Conservation (phyloP, 352 stramenopile genomes). For the Globisporangium splendens region DNA sequence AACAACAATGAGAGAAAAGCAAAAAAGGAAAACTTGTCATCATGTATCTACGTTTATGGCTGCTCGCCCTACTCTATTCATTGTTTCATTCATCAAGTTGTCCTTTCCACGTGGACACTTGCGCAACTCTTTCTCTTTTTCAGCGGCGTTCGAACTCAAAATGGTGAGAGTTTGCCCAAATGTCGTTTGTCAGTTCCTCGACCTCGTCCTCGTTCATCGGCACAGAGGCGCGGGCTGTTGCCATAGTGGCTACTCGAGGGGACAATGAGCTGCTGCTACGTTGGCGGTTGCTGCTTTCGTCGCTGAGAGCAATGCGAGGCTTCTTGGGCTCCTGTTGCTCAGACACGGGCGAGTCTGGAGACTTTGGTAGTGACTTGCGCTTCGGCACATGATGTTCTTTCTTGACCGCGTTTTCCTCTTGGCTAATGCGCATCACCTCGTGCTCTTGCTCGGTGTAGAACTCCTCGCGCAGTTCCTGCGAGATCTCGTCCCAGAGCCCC, state of each 20-base stretch:
- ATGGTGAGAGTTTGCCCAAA: constrained; percentile 78
- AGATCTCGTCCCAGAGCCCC: constrained; percentile 60
- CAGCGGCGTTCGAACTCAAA: constrained; percentile 57
- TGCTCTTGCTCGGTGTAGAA: constrained; percentile 21
- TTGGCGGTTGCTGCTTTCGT: constrained; percentile 23
- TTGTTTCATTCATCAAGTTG: background rate
- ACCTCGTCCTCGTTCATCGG: constrained; percentile 44
- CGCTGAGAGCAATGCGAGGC: constrained; percentile 12
- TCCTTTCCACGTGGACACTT: background rate
- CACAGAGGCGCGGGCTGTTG: background rate
- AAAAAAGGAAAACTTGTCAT: too few relatives aligned
- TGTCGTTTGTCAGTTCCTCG: constrained; percentile 69
- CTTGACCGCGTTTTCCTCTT: constrained; percentile 17
- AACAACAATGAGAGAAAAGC: background rate
- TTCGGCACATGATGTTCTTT: constrained; percentile 10
- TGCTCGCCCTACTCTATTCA: background rate
- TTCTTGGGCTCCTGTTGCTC: constrained; percentile 7
- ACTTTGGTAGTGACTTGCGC: constrained; percentile 19
- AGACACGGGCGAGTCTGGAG: background rate
- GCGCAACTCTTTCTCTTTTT: constrained; percentile 1
- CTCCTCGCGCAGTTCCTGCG: constrained; percentile 33
- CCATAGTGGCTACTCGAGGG: background rate
- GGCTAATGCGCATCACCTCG: constrained; percentile 20
- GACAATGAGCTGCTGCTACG: constrained; percentile 9
- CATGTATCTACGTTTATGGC: background rate